These are phyloP conservation scores for Erodium moschatum DNA, from an alignment of 441 rosid genomes.

Conservation along the genomic window DNA sequence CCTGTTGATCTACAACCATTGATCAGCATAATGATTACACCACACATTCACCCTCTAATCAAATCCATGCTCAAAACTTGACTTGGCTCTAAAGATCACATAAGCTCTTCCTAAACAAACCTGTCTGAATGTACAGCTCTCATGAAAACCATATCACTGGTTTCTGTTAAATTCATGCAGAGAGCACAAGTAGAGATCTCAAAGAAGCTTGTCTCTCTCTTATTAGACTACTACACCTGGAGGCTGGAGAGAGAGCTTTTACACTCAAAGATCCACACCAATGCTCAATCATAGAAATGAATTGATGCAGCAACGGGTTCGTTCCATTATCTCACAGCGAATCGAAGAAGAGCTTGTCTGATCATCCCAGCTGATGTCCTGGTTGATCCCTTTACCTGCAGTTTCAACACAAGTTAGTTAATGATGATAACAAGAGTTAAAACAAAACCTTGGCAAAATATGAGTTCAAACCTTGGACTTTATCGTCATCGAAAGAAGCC, in stretches of 20 bases:
- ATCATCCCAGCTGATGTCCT: constrained; percentile 38
- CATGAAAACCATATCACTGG: background rate
- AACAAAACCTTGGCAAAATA: background rate
- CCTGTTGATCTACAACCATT: too few species aligned
- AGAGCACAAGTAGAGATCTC: constrained; percentile 10
- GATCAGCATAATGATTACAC: background rate
- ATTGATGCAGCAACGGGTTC: too few species aligned
- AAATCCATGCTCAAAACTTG: constrained; percentile 3
- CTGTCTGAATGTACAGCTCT: background rate
- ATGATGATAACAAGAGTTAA: background rate
- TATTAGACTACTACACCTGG: constrained; percentile 16
- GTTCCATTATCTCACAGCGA: constrained; percentile 42
- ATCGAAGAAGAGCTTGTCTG: constrained; percentile 44
- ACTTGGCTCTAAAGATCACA: background rate
- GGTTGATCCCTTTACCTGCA: constrained; percentile 52
- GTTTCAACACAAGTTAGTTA: background rate
- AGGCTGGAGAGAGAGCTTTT: too few species aligned
- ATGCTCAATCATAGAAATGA: too few species aligned
- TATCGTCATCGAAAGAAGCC: constrained; percentile 53
- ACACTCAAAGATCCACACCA: too few species aligned
- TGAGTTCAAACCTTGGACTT: constrained; percentile 50
- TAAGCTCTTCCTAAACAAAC: background rate
- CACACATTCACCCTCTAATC: background rate
- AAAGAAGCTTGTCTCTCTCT: constrained; percentile 7
- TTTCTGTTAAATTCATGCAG: background rate